phyloP scores from a whole-genome alignment of 2,329 filamentous ascomycete species.

The Alternaria hordeiaustralica region DNA sequence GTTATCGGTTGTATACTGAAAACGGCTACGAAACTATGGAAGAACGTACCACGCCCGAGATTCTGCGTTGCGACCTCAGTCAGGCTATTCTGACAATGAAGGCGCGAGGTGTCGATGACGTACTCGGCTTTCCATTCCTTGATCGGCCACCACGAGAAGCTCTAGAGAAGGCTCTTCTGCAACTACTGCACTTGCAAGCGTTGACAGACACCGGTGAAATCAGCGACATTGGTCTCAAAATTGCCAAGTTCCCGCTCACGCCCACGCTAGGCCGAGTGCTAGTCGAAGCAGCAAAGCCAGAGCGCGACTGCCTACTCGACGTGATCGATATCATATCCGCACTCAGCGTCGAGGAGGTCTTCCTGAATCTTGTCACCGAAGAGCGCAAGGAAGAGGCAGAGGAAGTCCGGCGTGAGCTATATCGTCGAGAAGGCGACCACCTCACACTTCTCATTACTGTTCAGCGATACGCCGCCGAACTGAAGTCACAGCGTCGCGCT shows the following conservation, averaged over 20 bases:
- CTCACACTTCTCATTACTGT: constrained; percentile 67
- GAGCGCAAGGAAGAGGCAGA: constrained; percentile 66
- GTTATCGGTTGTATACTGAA: constrained; percentile 87
- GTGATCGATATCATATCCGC: constrained; percentile 82
- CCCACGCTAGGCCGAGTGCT: constrained; percentile 83
- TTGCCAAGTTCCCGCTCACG: constrained; percentile 83
- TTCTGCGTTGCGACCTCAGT: constrained; percentile 85
- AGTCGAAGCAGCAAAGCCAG: constrained; percentile 74
- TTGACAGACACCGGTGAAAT: constrained; percentile 75
- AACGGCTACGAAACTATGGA: constrained; percentile 73
- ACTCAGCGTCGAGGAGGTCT: constrained; percentile 70
- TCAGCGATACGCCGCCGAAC: constrained; percentile 63
- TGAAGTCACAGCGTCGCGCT: constrained; percentile 63
- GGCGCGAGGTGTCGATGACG: constrained; percentile 82
- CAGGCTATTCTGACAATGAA: constrained; percentile 92
- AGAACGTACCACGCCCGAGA: constrained; percentile 82
- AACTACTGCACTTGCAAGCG: constrained; percentile 79
- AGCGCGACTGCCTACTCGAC: constrained; percentile 76
- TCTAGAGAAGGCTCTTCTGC: constrained; percentile 80
- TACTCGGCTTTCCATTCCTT: constrained; percentile 83
- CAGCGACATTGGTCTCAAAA: constrained; percentile 74
- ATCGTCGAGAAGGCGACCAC: constrained; percentile 68
- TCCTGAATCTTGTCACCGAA: constrained; percentile 65
- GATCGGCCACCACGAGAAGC: constrained; percentile 79
- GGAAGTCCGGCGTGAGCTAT: constrained; percentile 61